Percentiles rank a stretch among this genome's conserved stretches.
Conservation (phyloP, 2,329 filamentous ascomycete species). For the Didymellaceae sp. region DNA sequence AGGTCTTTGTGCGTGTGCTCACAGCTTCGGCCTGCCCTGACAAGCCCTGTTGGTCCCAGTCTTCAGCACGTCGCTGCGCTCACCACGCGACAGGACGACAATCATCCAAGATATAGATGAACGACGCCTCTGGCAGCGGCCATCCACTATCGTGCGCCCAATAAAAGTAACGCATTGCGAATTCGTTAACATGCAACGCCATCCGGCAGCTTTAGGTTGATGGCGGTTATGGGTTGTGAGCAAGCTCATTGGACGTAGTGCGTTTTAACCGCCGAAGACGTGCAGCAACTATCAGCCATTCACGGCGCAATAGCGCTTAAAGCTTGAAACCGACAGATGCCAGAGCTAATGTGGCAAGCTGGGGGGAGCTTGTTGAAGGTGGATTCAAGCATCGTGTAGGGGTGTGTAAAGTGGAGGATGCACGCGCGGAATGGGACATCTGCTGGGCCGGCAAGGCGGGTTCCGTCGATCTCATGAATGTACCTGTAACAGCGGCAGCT, state of each 20-base stretch:
- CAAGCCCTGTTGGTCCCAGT: constrained; percentile 20
- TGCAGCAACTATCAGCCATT: constrained; percentile 34
- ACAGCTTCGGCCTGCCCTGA: constrained; percentile 1
- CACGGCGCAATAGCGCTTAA: constrained; percentile 40
- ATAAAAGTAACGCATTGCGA: constrained; percentile 25
- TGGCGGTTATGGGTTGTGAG: constrained; percentile 6
- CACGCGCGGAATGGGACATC: constrained; percentile 5
- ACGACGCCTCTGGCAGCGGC: constrained; percentile 13
- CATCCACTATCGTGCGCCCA: constrained; percentile 23
- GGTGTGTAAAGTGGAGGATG: neutral
- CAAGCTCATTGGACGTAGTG: constrained; percentile 21
- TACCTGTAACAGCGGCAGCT: constrained; percentile 6
- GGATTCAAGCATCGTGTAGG: constrained; percentile 10
- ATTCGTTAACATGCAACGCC: constrained; percentile 28
- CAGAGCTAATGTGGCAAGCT: constrained; percentile 20
- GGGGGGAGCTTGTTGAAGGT: constrained; percentile 11
- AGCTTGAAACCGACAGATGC: constrained; percentile 33
- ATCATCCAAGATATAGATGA: constrained; percentile 30
- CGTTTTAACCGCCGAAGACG: constrained; percentile 34
- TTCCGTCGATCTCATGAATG: constrained; percentile 2
- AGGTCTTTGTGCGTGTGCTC: constrained; percentile 11
- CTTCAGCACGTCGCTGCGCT: constrained; percentile 25
- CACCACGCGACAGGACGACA: constrained; percentile 32
- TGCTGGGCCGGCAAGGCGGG: neutral
- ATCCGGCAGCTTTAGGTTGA: constrained; percentile 20